Evolutionary conservation across 75 land plant genomes (phyloP).

Genomic region (Cryptomeria japonica): DNA sequence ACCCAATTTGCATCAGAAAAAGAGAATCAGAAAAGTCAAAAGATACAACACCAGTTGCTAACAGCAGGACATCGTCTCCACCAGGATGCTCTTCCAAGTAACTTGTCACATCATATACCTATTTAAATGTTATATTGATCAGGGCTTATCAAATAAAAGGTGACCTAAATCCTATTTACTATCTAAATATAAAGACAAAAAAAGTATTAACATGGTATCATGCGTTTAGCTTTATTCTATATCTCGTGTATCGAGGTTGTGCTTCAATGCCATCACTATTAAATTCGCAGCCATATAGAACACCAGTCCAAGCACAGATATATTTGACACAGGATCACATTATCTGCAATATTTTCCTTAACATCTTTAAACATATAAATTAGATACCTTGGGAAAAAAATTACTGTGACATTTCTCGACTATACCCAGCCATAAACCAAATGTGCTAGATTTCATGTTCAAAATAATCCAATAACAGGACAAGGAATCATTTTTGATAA

Average conservation of each 20-base stretch:
- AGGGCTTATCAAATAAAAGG: neutral
- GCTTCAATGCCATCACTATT: neutral
- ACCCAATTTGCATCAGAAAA: neutral
- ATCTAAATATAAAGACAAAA: neutral
- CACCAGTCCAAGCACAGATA: neutral
- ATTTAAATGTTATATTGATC: slow-evolving; percentile 7
- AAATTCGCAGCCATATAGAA: neutral
- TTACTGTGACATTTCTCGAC: neutral
- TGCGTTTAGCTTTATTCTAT: neutral
- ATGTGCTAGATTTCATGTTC: neutral
- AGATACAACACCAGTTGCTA: slow-evolving; percentile 44
- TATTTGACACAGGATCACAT: neutral
- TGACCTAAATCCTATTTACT: neutral
- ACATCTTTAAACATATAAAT: neutral
- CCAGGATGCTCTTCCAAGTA: slow-evolving; percentile 67
- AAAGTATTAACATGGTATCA: neutral
- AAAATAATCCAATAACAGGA: neutral
- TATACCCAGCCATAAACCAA: neutral
- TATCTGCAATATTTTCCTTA: neutral
- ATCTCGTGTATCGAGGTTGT: neutral
- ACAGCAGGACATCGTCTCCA: slow-evolving; percentile 53
- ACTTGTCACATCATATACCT: slow-evolving; percentile 60
- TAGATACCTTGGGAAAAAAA: neutral
- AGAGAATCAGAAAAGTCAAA: neutral
- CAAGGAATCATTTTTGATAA: neutral